Evolutionary conservation across 805 yeast species (phyloP), one percentile per base, ranked within the genome.

Genomic region (Candida jianshihensis): DNA sequence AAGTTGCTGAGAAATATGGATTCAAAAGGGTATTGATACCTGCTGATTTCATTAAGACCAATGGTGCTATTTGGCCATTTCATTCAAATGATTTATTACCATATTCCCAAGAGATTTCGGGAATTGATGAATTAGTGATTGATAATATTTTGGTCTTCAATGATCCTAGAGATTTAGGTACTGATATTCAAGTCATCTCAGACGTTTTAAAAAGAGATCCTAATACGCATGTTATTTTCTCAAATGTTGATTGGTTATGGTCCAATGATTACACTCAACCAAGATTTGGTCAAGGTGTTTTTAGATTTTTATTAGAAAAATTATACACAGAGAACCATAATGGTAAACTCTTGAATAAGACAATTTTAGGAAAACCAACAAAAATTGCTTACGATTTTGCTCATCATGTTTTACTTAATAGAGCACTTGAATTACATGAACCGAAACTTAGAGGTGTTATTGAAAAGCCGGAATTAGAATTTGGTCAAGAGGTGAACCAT

Each of bases 241-340:
- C 90, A 30, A 87, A 86, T 59, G 74, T 82, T 52, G 97, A 89
- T 59, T 73, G 85, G 51, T 51, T 82, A 24, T 89, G 96, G 95
- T 85, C 96, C 14, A 88, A 84, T 52, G 87, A 81, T 49, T 89
- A 81, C 56, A 59, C 55, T 13, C 60, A 80, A 37, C 86, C 95
- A 17, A 69, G 97, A 37, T 83, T 86, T 51, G 97, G 96, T 6
- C 95, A 88, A 61, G 97, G 97, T 19, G 94, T 90, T 2, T 81
- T 84, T 50, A 67, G 90, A 42, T 70, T 74, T 35, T 61, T 73
- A 30, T 60, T 82, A 5, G 81, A 83, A 49, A 61, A 73, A 4
- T 57, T 87, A 30, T 84, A 83, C 49, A 34, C 51, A 20, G 71
- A 71, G 34, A 54, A 67, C 36, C 78, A 81, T 18, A 12, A 15